Evolutionary conservation across 2,329 filamentous ascomycete genomes (phyloP), one percentile per base, ranked within the genome.

Genomic region (Tolypocladium pustulatum): DNA sequence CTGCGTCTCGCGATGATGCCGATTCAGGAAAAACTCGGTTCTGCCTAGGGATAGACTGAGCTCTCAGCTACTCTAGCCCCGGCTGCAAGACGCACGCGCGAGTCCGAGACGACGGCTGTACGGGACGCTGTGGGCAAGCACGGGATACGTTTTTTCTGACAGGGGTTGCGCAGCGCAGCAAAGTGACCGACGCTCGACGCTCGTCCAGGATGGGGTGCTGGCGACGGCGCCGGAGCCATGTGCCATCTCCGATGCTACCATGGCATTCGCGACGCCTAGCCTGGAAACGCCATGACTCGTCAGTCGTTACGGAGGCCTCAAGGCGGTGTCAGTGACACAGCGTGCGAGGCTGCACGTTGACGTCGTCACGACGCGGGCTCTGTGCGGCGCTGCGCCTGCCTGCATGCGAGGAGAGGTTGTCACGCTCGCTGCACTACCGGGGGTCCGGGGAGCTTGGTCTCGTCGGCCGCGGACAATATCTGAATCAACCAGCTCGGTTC

Each of bases 1-100:
- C 40, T 61, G 61, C 56, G 58, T 60, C 13, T 60, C 60, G 25
- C 55, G 60, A 54, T 61, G 56, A 63, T 15, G 32, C 6, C 53
- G 9, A 51, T 2, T 4, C 49, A 38, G n/a, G 12, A 25, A 30
- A 27, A 13, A 22, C 15, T 37, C 27, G 55, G 55, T 8, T 43
- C 17, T 22, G 55, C 34, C 10, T 20, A 25, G 51, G 13, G 51
- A 17, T 37, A 36, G 34, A 36, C 17, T 32, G 34, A 10, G 30
- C 34, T 54, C 20, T 54, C n/a, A 5, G 30, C 30, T 22, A n/a
- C 13, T n/a, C n/a, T 17, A 36, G 53, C 53, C 7, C 22, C 7
- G 43, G 43, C 43, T 30, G 43, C 43, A 49, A 2, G 2, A 49
- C 7, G 13, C n/a, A 25, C 22, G 43, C 41, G 41, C 43, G 43